A percentile compares a stretch with the other conserved stretches of the same genome.
Evolutionary conservation across 352 stramenopile genomes (phyloP).

Genomic region (Globisporangium barbulae): DNA sequence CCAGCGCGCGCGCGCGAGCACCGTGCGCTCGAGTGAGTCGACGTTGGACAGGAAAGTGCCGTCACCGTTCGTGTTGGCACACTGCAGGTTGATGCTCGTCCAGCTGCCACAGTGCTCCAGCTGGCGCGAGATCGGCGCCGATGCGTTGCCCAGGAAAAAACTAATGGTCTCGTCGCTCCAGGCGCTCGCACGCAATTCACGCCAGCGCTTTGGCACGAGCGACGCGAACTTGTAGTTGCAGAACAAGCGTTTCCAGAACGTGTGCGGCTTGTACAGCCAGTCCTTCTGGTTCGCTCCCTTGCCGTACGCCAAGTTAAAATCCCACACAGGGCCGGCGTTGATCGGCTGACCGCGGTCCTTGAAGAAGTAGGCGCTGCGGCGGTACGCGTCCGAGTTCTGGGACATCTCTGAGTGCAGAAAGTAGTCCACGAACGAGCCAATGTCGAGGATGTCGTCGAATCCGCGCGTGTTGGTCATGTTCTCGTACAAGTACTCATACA

Average conservation of each 20-base stretch:
- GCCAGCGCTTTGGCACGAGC: slow-evolving; percentile 55
- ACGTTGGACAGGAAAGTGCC: slow-evolving; percentile 43
- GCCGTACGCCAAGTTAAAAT: slow-evolving; percentile 70
- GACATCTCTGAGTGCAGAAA: slow-evolving; percentile 68
- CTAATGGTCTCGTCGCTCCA: slow-evolving; percentile 57
- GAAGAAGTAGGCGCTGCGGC: slow-evolving; percentile 65
- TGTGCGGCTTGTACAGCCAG: slow-evolving; percentile 54
- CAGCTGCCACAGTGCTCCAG: slow-evolving; percentile 41
- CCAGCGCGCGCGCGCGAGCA: slow-evolving; percentile 42
- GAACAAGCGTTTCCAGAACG: slow-evolving; percentile 58
- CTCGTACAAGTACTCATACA: slow-evolving; percentile 59
- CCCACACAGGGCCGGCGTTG: slow-evolving; percentile 65
- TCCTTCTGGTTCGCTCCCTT: slow-evolving; percentile 29
- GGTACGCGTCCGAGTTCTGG: slow-evolving; percentile 58
- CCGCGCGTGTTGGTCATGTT: slow-evolving; percentile 56
- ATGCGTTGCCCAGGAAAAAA: slow-evolving; percentile 35
- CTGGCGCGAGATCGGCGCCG: slow-evolving; percentile 41
- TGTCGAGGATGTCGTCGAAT: slow-evolving; percentile 50
- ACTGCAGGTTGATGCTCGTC: slow-evolving; percentile 53
- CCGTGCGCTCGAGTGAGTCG: slow-evolving; percentile 24
- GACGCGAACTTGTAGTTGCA: slow-evolving; percentile 75
- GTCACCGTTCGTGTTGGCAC: slow-evolving; percentile 39
- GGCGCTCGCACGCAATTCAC: slow-evolving; percentile 29
- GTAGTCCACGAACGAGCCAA: slow-evolving; percentile 72
- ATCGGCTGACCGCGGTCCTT: slow-evolving; percentile 63